Evolutionary conservation across 352 stramenopile species (phyloP), one percentile per base, ranked within the genome.

Genomic region (Pythium phragmiticola): DNA sequence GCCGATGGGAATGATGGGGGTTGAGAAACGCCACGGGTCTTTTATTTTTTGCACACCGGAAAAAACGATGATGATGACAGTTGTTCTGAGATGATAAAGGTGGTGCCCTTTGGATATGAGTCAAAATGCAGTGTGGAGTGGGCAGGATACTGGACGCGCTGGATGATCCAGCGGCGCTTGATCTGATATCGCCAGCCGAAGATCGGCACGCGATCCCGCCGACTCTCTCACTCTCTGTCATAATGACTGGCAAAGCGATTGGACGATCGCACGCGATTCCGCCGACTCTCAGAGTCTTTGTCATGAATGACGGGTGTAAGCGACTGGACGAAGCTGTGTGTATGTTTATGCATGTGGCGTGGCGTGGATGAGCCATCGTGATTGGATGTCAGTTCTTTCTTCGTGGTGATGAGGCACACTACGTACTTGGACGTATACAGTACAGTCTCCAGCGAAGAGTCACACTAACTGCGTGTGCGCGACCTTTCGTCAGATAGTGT

Each of bases 141-240:
- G 9, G 37, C 11, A 42, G 2, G 26, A 30, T 30, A 30, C 26
- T 30, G 26, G 26, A 6, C 14, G 37, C 37, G 37, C 37, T 42
- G 37, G 37, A 42, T 42, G 9, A 42, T 42, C 11, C 9, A 12
- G 37, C 37, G 7, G 37, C 37, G 14, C 37, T 42, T 16, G 37
- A 33, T 57, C 33, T 57, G 50, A 46, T 57, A 33, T 28, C 50
- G 50, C 45, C 50, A 57, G 50, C 26, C 28, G 33, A 54, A 54
- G 48, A 54, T 54, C 17, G 30, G 48, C 48, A 39, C 36, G 46
- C 23, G 46, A 52, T 26, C 26, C 33, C 26, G 48, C 48, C 50
- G 50, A 57, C 50, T 57, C 50, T 46, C 50, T 57, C n/a, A 30
- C 14, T 46, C 39, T 17, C 16, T 46, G 13, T 17, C 17, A 19